phyloP scores from a whole-genome alignment of 805 yeast species.

The Myxozyma neotropica region DNA sequence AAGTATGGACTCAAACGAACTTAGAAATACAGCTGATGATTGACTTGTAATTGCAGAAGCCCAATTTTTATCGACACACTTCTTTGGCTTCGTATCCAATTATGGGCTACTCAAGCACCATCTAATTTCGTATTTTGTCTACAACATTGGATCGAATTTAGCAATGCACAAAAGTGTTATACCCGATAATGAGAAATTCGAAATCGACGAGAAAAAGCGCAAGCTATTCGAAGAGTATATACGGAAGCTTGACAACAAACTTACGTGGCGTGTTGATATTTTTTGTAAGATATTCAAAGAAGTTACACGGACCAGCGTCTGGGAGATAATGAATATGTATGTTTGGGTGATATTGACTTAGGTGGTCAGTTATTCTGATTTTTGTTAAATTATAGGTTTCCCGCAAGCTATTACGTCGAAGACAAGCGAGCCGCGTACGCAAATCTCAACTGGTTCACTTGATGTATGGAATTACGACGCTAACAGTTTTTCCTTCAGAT shows the following conservation, averaged over 20 bases:
- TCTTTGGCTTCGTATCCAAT: slow-evolving; percentile 16
- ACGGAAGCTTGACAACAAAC: slow-evolving; percentile 13
- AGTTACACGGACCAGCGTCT: slow-evolving; percentile 20
- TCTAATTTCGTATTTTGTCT: slow-evolving; percentile 16
- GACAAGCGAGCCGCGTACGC: slow-evolving; percentile 24
- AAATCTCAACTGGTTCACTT: not conserved
- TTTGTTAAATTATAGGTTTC: slow-evolving; percentile 6
- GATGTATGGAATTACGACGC: not conserved
- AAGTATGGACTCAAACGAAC: slow-evolving; percentile 5
- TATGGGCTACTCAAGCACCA: slow-evolving; percentile 18
- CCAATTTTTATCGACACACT: slow-evolving; percentile 17
- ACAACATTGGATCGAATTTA: slow-evolving; percentile 3
- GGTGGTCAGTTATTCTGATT: not conserved
- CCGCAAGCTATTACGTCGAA: slow-evolving; percentile 17
- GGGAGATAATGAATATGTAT: slow-evolving; percentile 25
- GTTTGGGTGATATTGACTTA: not conserved
- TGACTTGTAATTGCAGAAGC: slow-evolving; percentile 11
- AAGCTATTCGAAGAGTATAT: slow-evolving; percentile 19
- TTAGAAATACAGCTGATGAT: not conserved
- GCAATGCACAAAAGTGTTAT: slow-evolving; percentile 3
- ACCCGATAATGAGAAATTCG: slow-evolving; percentile 22
- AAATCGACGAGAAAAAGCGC: slow-evolving; percentile 24
- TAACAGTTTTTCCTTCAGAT: slow-evolving; percentile 5
- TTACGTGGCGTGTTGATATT: slow-evolving; percentile 11
- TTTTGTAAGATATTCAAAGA: slow-evolving; percentile 22